Conservation (phyloP, 2,329 filamentous ascomycete species). For the Neofusicoccum laricinum region DNA sequence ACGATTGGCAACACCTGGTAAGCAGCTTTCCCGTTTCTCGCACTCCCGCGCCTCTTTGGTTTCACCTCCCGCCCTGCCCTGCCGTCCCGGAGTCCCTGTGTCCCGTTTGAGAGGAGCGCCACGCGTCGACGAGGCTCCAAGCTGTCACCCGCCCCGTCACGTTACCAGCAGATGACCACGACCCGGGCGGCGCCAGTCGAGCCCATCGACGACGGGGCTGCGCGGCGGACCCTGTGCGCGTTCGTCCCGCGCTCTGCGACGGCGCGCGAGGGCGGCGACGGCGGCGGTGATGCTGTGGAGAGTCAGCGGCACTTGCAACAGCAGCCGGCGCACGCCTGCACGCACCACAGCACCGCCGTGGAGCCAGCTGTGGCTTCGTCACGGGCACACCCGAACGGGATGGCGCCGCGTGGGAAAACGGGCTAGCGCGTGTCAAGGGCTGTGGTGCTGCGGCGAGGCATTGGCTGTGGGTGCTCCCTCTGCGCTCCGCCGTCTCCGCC, state of each 20-base stretch:
- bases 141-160: neutral
- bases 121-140: neutral
- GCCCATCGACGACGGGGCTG: too few species aligned
- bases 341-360: neutral
- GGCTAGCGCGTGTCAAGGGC: constrained; percentile 14
- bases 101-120: neutral
- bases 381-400: constrained; percentile 10
- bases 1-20: constrained; percentile 94
- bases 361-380: constrained; percentile 11
- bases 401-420: neutral
- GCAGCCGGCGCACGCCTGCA: neutral
- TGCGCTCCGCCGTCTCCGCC: neutral
- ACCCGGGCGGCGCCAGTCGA: too few species aligned
- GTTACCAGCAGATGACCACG: constrained; percentile 7
- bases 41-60: constrained; percentile 18
- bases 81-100: neutral
- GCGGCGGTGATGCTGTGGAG: neutral
- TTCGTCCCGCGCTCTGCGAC: constrained; percentile 6
- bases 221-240: constrained; percentile 7
- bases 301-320: neutral
- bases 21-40: constrained; percentile 32
- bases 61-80: neutral
- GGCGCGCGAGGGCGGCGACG: neutral
- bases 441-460: neutral
- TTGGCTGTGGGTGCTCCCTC: neutral